A percentile compares a stretch with the other conserved stretches of the same genome.
Evolutionary conservation across 176 grass and related monocot species (phyloP).

Genomic region (Miscanthus lutarioriparius): DNA sequence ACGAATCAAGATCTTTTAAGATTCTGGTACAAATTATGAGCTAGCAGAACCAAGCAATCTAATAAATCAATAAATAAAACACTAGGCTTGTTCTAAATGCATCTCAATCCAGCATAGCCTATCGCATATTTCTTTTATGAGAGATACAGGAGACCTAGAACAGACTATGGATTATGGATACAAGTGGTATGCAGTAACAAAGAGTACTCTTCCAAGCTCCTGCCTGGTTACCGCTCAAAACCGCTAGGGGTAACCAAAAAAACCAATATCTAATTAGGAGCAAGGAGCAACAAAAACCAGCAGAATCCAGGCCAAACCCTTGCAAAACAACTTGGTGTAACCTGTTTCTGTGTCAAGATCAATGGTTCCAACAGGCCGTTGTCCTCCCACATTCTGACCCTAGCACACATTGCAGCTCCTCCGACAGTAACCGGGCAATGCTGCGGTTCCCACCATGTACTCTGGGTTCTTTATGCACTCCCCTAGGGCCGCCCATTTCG

Average conservation of each 20-base stretch:
- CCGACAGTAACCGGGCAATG: slow-evolving; percentile 64
- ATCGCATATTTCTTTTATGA: not conserved
- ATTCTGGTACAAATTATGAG: not conserved
- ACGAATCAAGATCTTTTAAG: not conserved
- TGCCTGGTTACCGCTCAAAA: not conserved
- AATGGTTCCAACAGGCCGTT: not conserved
- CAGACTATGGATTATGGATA: not conserved
- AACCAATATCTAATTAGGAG: not conserved
- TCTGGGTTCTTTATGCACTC: slow-evolving; percentile 86
- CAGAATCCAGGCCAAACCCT: not conserved
- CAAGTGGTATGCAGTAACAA: slow-evolving; percentile 6
- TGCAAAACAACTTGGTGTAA: not conserved
- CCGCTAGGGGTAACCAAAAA: not conserved
- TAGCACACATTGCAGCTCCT: slow-evolving; percentile 90
- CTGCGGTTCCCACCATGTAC: slow-evolving; percentile 77
- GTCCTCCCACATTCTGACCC: not conserved
- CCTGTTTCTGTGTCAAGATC: not conserved
- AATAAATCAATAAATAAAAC: not conserved
- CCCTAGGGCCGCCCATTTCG: slow-evolving; percentile 68
- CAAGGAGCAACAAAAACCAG: not conserved
- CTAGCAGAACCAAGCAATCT: not conserved
- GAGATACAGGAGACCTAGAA: not conserved
- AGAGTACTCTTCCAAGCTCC: not conserved
- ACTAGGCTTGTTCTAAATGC: not conserved
- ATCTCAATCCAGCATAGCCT: slow-evolving; percentile 13